Base-by-base conservation (phyloP, 2,329 filamentous ascomycete species). In the Fusarium sp. region DNA sequence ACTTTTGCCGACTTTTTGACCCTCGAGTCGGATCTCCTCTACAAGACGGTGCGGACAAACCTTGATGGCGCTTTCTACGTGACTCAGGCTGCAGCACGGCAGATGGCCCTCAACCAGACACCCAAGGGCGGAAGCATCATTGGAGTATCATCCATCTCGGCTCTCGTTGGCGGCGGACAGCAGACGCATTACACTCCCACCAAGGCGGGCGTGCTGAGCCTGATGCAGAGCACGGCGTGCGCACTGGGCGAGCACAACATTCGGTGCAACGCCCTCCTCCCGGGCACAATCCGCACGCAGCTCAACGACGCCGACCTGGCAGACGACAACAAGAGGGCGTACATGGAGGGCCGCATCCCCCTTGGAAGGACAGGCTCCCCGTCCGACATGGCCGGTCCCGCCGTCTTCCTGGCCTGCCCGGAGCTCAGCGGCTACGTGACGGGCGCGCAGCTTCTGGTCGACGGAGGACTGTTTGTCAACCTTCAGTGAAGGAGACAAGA, bases 141-240 rank as follows among this genome's bases (percentile, higher is more conserved):
- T 74, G 93, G 90, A 64, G 87, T 95, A 43, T 92, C 90, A 9
- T 93, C 91, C 74, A 94, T 95, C 79, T 91, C 88, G 20, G 93
- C 93, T 0, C 88, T 95, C 14, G 93, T 95, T 0, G 95, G 95
- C 41, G 95, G 94, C 50, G 93, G 92, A 0, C 86, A 88, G 56
- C 95, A 97, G 84, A 92, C 91, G 30, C 95, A 97, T 81, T 97
- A 97, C 83, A 97, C 95, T 18, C 94, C 95, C 11, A 97, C 95
- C 18, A 97, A 97, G 83, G 94, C 95, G 0, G 95, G 94, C 3
- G 88, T 97, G 4, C 81, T 94, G 41, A 93, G 91, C 56, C 86
- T 97, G 52, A 97, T 97, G 90, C 95, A 97, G 85, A 94, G 92
- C 74, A 91, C 91, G 41, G 95, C 95, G 0, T 93, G 94, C 37